Base-by-base conservation (phyloP, 257 asterid species). In the Capsicum rhomboideum region DNA sequence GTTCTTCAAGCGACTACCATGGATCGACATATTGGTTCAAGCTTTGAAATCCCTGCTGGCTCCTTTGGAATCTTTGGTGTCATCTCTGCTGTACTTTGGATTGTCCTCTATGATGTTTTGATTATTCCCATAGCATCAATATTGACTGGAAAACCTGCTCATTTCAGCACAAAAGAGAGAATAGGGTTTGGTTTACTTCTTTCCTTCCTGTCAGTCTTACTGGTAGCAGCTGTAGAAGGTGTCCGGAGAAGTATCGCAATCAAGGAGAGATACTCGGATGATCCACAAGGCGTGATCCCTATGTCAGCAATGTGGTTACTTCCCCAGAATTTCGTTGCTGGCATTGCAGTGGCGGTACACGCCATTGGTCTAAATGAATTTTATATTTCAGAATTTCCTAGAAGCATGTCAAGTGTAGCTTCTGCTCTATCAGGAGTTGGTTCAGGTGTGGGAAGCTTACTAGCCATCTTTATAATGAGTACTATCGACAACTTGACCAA, bases 251-350 rank as follows among this genome's bases (percentile, higher is more conserved):
- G 68, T 53, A 34, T 34, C 0, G 89, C 88, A 2, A 75, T 84
- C 85, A 49, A 18, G 37, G 84, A 87, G 78, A 86, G 88, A 12
- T 58, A 52, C 12, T 18, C 54, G 14, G 85, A 88, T 59, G 44
- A 64, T 77, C 84, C 84, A 6, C 14, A 68, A 37, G 82, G 82
- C 2, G 21, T 66, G 10, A n/a, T 58, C 2, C 64, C 64, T 42
- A 87, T 94, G 89, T 92, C 97, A 8, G 97, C 95, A 0, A 21
- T 92, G 82, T 94, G 97, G 98, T 84, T 94, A 42, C 71, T 94
- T 34, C 97, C 98, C 0, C 95, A 92, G 44, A 17, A 89, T 17
- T 84, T 85, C 85, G 85, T 94, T 80, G n/a, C 21, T 0, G 98
- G 97, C 2, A 85, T 93, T 20, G 94, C 94, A 0, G 97, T 90